Evolutionary conservation across 306 rosid genomes (phyloP).

Genomic region (Malus fusca): DNA sequence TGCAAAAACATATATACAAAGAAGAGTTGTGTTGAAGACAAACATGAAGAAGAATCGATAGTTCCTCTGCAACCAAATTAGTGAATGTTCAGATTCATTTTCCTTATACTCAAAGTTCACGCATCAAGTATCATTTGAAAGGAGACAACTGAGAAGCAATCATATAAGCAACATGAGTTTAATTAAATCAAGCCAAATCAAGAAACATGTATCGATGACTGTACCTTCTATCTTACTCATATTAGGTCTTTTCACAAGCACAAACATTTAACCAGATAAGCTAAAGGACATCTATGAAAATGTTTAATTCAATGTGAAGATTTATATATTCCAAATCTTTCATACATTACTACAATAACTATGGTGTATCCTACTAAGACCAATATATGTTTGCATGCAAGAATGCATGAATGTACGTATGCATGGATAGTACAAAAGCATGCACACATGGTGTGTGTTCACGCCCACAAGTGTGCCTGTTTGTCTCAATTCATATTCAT

Average conservation of each 20-base stretch:
- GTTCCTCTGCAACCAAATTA: slow-evolving; percentile 69
- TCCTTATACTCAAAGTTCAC: neutral
- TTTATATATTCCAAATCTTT: neutral
- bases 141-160: neutral
- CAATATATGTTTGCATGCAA: neutral
- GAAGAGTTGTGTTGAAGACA: slow-evolving; percentile 89
- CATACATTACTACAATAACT: neutral
- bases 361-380: no score
- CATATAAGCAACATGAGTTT: neutral
- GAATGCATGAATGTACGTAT: neutral
- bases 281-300: neutral
- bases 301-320: neutral
- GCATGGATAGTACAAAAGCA: neutral
- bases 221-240: neutral
- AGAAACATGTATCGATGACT: neutral
- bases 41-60: slow-evolving; percentile 99
- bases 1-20: slow-evolving; percentile 81
- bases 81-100: slow-evolving; percentile 22
- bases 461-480: neutral
- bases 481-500: neutral
- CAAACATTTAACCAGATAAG: neutral
- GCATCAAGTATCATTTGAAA: neutral
- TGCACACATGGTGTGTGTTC: neutral
- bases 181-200: neutral
- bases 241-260: neutral